A percentile compares a stretch with the other conserved stretches of the same genome.
Conservation (phyloP, 352 stramenopile genomes). For the Labyrinthula sp. region DNA sequence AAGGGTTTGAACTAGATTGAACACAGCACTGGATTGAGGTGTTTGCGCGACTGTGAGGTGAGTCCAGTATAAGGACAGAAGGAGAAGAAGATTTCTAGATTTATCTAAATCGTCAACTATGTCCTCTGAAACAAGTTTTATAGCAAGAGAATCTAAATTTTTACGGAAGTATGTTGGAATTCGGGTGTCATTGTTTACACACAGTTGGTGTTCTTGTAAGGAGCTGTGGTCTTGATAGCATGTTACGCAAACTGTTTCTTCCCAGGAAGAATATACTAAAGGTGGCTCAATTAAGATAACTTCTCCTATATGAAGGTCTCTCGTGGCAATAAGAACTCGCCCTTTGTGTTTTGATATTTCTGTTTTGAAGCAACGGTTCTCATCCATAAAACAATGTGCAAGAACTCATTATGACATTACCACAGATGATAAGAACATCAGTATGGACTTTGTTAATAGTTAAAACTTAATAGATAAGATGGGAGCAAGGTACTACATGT, state of each 20-base stretch:
- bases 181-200: too few species aligned
- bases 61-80: too few species aligned
- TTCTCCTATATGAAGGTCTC: background rate
- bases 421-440: too few species aligned
- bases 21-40: background rate
- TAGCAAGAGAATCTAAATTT: background rate
- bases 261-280: conserved; percentile 4
- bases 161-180: background rate
- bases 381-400: too few species aligned
- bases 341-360: too few species aligned
- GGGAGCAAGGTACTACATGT: too few species aligned
- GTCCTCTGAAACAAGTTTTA: background rate
- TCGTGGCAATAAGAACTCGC: background rate
- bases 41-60: too few species aligned
- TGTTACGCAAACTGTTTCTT: background rate
- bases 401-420: too few species aligned
- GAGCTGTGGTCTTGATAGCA: background rate
- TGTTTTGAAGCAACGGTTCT: too few species aligned
- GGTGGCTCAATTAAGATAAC: background rate
- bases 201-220: too few species aligned
- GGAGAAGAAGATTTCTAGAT: conserved; percentile 1
- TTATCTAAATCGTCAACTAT: conserved; percentile 3
- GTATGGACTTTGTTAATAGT: too few species aligned
- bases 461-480: too few species aligned
- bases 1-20: background rate